Evolutionary conservation across 2,329 filamentous ascomycete species (phyloP).

Genomic region (Ophiocordyceps camponoti-saundersi): DNA sequence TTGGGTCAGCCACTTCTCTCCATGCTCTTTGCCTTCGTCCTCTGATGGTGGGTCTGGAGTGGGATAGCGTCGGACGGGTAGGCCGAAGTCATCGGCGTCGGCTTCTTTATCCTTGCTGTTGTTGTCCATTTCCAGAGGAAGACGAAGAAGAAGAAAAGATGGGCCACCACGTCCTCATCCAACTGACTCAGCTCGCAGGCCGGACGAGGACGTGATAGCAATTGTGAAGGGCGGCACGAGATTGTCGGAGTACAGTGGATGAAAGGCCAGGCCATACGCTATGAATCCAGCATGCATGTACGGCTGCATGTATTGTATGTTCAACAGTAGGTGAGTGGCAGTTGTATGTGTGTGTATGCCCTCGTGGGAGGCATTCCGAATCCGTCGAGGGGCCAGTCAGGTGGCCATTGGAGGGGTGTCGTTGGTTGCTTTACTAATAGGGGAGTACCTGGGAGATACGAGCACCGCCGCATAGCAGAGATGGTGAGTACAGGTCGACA

Average conservation of each 20-base stretch:
- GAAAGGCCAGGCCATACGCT: neutral
- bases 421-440: neutral
- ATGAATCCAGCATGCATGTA: neutral
- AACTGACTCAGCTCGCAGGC: conserved; percentile 4
- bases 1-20: neutral
- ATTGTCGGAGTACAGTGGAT: neutral
- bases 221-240: neutral
- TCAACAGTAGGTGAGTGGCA: conserved; percentile 2
- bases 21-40: neutral
- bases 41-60: conserved; percentile 11
- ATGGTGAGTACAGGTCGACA: neutral
- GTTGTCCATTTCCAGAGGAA: conserved; percentile 5
- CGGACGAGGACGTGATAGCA: conserved; percentile 8
- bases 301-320: neutral
- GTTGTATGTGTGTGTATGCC: conserved; percentile 1
- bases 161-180: conserved; percentile 10
- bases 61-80: conserved; percentile 40
- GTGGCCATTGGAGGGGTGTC: neutral
- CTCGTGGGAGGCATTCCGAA: neutral
- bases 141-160: neutral
- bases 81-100: conserved; percentile 55
- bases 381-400: neutral
- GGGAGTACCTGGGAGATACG: neutral
- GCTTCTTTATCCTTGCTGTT: conserved; percentile 8
- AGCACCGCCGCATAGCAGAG: neutral